Evolutionary conservation across 2,329 filamentous ascomycete species (phyloP).

Genomic region (Claviceps purpurea): DNA sequence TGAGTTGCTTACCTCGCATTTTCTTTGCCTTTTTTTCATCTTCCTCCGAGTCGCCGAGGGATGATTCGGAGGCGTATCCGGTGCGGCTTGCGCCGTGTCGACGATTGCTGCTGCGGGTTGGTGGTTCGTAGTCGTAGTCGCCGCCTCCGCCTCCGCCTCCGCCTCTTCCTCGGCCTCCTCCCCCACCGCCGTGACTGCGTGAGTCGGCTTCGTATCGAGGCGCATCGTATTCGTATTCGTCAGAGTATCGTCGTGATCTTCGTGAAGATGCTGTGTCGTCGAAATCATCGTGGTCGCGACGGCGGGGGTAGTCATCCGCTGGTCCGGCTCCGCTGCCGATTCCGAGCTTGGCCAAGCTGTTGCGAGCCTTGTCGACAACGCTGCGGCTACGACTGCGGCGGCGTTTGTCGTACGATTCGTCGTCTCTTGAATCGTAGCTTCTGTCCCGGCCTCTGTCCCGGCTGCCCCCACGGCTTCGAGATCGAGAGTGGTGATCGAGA

Average conservation of each 20-base stretch:
- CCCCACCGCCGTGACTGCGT: conserved; percentile 18
- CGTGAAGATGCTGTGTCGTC: conserved; percentile 25
- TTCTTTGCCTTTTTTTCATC: conserved; percentile 41
- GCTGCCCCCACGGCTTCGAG: conserved; percentile 35
- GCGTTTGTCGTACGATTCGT: conserved; percentile 30
- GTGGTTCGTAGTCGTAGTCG: conserved; percentile 35
- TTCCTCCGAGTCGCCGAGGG: conserved; percentile 44
- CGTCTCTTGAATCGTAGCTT: conserved; percentile 27
- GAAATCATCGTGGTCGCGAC: conserved; percentile 32
- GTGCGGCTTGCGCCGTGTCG: conserved; percentile 27
- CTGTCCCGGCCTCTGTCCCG: conserved; percentile 33
- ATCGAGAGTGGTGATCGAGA: conserved; percentile 31
- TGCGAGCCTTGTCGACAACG: conserved; percentile 49
- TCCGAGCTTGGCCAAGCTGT: conserved; percentile 47
- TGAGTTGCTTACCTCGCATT: conserved; percentile 49
- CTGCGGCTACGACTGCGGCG: conserved; percentile 46
- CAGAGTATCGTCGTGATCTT: conserved; percentile 26
- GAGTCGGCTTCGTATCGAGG: conserved; percentile 19
- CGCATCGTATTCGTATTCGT: conserved; percentile 33
- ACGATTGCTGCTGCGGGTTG: conserved; percentile 24
- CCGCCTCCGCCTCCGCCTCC: conserved; percentile 21
- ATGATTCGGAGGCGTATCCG: conserved; percentile 35
- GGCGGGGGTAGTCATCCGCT: conserved; percentile 23
- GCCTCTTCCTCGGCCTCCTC: conserved; percentile 13
- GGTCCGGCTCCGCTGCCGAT: conserved; percentile 35